A percentile compares a stretch with the other conserved stretches of the same genome.
Evolutionary conservation across 371 early-diverging fungal species (phyloP).

Genomic region (Nematocida minor): DNA sequence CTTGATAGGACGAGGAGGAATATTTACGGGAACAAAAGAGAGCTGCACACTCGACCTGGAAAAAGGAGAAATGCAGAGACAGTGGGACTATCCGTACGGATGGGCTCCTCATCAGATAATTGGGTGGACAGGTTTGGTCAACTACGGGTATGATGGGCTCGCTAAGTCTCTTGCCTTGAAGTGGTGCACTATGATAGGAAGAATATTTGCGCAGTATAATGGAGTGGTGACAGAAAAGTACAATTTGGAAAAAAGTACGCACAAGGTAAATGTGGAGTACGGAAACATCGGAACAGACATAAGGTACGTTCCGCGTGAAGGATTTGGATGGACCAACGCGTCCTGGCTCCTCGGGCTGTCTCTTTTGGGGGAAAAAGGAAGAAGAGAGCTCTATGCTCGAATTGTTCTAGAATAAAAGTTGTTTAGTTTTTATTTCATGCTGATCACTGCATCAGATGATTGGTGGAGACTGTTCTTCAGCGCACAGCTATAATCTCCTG

Average conservation of each 20-base stretch:
- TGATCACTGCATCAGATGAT: no score
- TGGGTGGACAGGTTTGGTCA: conserved; percentile 43
- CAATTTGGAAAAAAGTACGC: conserved; percentile 38
- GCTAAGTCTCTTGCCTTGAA: conserved; percentile 26
- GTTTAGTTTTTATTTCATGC: no score
- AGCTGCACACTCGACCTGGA: not conserved
- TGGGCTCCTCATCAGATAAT: conserved; percentile 52
- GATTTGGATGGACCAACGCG: conserved; percentile 51
- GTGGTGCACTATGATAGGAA: conserved; percentile 51
- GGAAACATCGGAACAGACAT: conserved; percentile 44
- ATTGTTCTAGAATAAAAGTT: conserved; percentile 11
- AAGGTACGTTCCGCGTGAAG: conserved; percentile 33
- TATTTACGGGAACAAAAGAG: conserved; percentile 38
- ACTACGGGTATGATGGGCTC: conserved; percentile 3
- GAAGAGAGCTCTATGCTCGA: conserved; percentile 42
- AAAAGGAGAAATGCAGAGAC: conserved; percentile 8
- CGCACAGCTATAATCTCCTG: no score
- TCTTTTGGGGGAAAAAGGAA: conserved; percentile 22
- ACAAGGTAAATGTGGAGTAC: conserved; percentile 43
- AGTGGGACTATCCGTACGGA: conserved; percentile 52
- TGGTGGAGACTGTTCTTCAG: no score
- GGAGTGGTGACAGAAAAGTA: conserved; percentile 49
- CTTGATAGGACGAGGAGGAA: conserved; percentile 27
- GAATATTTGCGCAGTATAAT: conserved; percentile 38
- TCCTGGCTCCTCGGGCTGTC: conserved; percentile 44